These are phyloP conservation scores for Vaccinium corymbosum DNA, from an alignment of 148 eudicot species.

Conservation along the genomic window DNA sequence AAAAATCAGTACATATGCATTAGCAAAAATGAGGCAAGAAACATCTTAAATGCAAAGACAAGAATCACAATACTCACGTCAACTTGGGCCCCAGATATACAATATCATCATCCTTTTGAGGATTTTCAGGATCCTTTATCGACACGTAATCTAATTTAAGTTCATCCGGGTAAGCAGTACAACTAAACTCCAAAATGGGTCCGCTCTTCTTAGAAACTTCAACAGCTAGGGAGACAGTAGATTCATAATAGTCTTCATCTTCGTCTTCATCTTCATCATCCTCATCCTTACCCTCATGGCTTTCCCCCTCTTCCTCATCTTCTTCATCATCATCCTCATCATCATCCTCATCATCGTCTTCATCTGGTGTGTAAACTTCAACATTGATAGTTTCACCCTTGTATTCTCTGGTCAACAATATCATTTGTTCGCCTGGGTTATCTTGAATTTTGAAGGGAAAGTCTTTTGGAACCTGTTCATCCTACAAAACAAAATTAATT, in stretches of 20 bases:
- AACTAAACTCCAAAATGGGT: conserved; percentile 39
- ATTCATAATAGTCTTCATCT: conserved; percentile 19
- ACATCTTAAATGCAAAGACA: conserved; percentile 2
- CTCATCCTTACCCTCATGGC: conserved; percentile 32
- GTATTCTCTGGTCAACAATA: conserved; percentile 43
- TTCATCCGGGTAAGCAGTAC: conserved; percentile 50
- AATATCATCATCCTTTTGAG: conserved; percentile 39
- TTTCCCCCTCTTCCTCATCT: background rate
- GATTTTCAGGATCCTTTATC: conserved; percentile 30
- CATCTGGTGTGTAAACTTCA: conserved; percentile 44
- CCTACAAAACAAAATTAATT: conserved; percentile 20
- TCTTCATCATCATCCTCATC: background rate
- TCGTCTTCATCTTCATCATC: conserved; percentile 28
- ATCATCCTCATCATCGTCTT: background rate
- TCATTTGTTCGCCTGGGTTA: conserved; percentile 40
- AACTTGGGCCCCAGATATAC: conserved; percentile 63
- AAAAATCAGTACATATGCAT: background rate
- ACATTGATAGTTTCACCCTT: conserved; percentile 45
- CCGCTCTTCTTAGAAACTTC: conserved; percentile 36
- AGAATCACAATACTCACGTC: conserved; percentile 29
- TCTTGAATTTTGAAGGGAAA: conserved; percentile 51
- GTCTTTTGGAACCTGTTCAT: conserved; percentile 30
- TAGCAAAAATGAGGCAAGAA: background rate
- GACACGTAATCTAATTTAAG: conserved; percentile 40
- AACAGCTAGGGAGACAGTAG: conserved; percentile 40